Evolutionary conservation across 805 yeast genomes (phyloP), one percentile per base, ranked within the genome.

Genomic region (Saccharomyces jurei): DNA sequence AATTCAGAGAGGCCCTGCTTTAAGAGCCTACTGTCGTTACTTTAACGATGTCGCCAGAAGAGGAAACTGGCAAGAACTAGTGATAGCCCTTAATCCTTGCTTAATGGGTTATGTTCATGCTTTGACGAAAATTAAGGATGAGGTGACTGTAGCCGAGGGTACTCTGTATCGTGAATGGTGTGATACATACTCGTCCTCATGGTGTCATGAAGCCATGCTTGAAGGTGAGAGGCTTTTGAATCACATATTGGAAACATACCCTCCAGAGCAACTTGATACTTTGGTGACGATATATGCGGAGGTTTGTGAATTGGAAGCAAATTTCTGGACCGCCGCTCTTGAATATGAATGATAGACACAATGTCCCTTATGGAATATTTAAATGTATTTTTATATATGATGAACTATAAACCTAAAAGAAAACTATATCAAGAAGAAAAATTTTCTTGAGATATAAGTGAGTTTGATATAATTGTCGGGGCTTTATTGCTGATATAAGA

Each of bases 21-120:
- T 89, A 60, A 63, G 72, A 46, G 78, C 76, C 1, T 88, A 88
- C 66, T 79, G 86, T 32, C 74, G 84, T 36, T 86, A 81, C 58
- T 72, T 88, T 55, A 62, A 77, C 46, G 76, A 79, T 22, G 69
- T 84, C 5, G 84, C 84, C 3, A 69, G 73, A 27, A 71, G 70
- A 46, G 77, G 79, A 26, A 84, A 84, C 64, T 84, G 84, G 80
- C 66, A 83, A 29, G 87, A 83, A 49, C 77, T 86, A 51, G 81
- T 81, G 55, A 78, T 84, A 9, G 87, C 92, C 0, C 68, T 86
- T 52, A 79, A 89, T 9, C 94, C 96, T 0, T 87, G 96, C 66
- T 68, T 86, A 50, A 78, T 83, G 64, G 96, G 95, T 1, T 86
- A 86, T 65, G 79, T 78, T 41, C 75, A 78, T 50, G 89, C 90